Evolutionary conservation across 768 basidiomycete genomes (phyloP), one percentile per base, ranked within the genome.

Genomic region (Collybia sp.): DNA sequence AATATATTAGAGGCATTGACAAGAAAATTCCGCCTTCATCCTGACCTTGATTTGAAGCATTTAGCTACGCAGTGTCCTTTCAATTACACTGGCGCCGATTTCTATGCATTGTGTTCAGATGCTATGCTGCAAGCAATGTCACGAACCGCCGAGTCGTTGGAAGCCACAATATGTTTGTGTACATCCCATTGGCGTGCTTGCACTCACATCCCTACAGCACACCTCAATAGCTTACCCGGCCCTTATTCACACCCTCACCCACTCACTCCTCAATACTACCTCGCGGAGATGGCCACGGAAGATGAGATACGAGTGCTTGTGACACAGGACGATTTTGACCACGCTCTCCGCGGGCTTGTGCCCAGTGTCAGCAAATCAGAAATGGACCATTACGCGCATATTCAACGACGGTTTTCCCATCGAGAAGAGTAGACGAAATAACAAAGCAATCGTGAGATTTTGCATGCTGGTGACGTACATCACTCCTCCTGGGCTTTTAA

Each of bases 51-150:
- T 54, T 76, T 98, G 6, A 61, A 63, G 15, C 50, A 56, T 6
- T 64, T 99, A 37, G 89, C 88, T 16, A 71, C 81, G 19, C 66
- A 69, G 30, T 98, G 94, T 50, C 85, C 92, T 0, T 91, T 94
- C 72, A 92, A 93, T 60, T 93, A 86, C 59, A 98, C 96, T 2
- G 96, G 96, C 37, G 96, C 96, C 35, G 96, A 99, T 62, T 93
- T 98, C 52, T 98, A 99, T 69, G 96, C 96, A 0, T 70, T 99
- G 8, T 98, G 96, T 63, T 88, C 93, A 5, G 95, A 99, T 64
- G 94, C 96, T 1, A 82, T 99, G 77, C 73, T 99, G 46, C 88
- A 89, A 61, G 92, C 96, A 9, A 95, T 99, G 84, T 83, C 91
- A 16, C 71, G 88, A 32, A 92, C 86, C 53, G 94, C 96, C 0